These are phyloP conservation scores for Ananas comosus DNA, from an alignment of 176 grass and related monocot species.

Conservation along the genomic window DNA sequence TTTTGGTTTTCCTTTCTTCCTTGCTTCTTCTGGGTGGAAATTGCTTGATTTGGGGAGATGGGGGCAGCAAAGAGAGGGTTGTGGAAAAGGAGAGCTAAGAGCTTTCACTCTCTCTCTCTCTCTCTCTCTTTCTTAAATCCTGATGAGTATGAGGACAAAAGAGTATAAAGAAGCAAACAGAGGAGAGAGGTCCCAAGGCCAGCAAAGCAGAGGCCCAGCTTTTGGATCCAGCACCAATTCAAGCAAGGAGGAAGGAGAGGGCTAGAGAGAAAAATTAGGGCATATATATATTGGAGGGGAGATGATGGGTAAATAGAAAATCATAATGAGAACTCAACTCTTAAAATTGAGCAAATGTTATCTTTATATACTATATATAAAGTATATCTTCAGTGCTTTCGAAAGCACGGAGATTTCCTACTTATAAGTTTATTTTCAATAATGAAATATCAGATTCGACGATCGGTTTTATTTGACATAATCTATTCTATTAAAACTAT, in stretches of 20 bases:
- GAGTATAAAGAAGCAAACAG: neutral
- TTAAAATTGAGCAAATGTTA: too few species aligned
- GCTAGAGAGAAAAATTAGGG: neutral
- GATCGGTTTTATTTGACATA: too few species aligned
- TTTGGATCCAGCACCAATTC: neutral
- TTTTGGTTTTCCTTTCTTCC: too few species aligned
- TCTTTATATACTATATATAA: too few species aligned
- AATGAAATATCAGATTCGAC: too few species aligned
- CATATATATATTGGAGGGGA: too few species aligned
- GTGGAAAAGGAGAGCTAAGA: neutral
- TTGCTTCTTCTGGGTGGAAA: neutral
- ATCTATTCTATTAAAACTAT: too few species aligned
- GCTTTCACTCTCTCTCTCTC: neutral
- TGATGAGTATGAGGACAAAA: neutral
- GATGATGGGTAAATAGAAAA: too few species aligned
- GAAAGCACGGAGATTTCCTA: too few species aligned
- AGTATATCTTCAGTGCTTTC: too few species aligned
- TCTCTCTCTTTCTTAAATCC: neutral
- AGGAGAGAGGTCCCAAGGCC: conserved; percentile 1
- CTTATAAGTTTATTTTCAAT: too few species aligned
- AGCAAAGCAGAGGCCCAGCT: neutral
- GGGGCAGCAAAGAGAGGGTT: neutral
- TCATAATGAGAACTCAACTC: too few species aligned
- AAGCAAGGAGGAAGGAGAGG: neutral
- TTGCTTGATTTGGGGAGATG: neutral